Conservation (phyloP, 2,329 filamentous ascomycete genomes). For the Aspergillus sclerotialis region DNA sequence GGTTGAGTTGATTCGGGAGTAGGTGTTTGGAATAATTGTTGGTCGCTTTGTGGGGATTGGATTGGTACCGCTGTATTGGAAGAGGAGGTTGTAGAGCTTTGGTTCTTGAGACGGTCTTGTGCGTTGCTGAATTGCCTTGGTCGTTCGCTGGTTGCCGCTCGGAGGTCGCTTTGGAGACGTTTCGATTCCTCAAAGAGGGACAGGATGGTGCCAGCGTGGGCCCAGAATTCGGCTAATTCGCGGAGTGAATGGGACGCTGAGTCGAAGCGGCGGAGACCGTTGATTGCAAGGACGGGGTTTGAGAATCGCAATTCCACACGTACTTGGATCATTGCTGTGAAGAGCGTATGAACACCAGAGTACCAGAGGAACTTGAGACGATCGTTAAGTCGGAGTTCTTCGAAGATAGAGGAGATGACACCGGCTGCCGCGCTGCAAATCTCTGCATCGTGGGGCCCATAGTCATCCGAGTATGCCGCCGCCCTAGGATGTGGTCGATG, state of each 20-base stretch:
- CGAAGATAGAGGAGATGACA: conserved; percentile 40
- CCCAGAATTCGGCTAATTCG: conserved; percentile 36
- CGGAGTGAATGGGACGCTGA: conserved; percentile 36
- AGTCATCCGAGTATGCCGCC: conserved; percentile 37
- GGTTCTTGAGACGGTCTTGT: conserved; percentile 6
- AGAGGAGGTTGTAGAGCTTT: conserved; percentile 9
- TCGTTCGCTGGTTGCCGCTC: conserved; percentile 28
- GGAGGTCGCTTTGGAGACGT: conserved; percentile 35
- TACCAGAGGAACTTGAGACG: conserved; percentile 39
- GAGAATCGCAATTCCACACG: conserved; percentile 40
- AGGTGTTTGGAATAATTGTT: conserved; percentile 19
- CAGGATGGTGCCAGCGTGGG: conserved; percentile 36
- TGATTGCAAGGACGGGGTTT: conserved; percentile 39
- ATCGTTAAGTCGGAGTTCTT: conserved; percentile 36
- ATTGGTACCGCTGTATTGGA: conserved; percentile 12
- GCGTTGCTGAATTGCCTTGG: conserved; percentile 19
- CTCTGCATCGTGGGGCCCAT: conserved; percentile 39
- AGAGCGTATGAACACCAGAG: conserved; percentile 37
- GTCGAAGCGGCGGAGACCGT: conserved; percentile 38
- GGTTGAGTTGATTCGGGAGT: conserved; percentile 23
- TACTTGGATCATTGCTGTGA: conserved; percentile 43
- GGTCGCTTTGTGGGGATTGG: conserved; percentile 14
- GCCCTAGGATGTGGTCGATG: conserved; percentile 39
- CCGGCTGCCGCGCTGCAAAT: conserved; percentile 40
- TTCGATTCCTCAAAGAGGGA: conserved; percentile 39